These are phyloP conservation scores for Suillus spraguei DNA, from an alignment of 768 basidiomycete genomes.

Conservation along the genomic window DNA sequence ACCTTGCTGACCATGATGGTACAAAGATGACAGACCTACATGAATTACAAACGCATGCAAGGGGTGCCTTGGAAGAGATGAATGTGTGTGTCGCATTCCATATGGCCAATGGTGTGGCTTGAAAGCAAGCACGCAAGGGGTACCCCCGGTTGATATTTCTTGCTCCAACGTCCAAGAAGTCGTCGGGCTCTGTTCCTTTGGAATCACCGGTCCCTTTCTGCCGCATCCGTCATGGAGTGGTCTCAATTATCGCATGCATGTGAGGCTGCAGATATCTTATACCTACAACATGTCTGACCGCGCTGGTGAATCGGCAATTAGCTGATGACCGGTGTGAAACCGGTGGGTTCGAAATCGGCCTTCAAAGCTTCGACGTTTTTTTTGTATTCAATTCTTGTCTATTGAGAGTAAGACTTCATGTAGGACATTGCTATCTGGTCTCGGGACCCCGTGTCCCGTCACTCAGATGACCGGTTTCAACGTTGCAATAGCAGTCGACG, in stretches of 20 bases:
- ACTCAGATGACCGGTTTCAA: too few relatives aligned
- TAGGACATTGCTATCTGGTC: too few relatives aligned
- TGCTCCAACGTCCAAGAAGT: conserved; percentile 67
- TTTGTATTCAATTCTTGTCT: too few relatives aligned
- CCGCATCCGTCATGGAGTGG: conserved; percentile 27
- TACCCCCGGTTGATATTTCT: conserved; percentile 45
- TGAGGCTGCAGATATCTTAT: neutral
- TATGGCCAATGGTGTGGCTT: conserved; percentile 94
- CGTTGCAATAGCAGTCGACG: too few relatives aligned
- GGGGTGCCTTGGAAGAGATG: conserved; percentile 90
- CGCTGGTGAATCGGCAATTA: neutral
- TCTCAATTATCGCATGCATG: conserved; percentile 16
- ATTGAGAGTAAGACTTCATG: too few relatives aligned
- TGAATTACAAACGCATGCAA: conserved; percentile 95
- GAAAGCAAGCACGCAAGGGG: neutral
- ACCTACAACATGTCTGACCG: neutral
- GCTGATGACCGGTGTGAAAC: neutral
- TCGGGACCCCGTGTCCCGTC: too few relatives aligned
- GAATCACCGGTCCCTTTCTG: conserved; percentile 14
- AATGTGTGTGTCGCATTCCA: conserved; percentile 97
- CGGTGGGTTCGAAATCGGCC: too few relatives aligned
- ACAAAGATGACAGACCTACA: conserved; percentile 94
- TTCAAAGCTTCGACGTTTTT: too few relatives aligned
- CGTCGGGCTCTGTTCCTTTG: conserved; percentile 49
- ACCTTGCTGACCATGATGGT: conserved; percentile 94